Evolutionary conservation across 495 filamentous ascomycete species (phyloP), one percentile per base, ranked within the genome.

Genomic region (Astrocystis sublimbata): DNA sequence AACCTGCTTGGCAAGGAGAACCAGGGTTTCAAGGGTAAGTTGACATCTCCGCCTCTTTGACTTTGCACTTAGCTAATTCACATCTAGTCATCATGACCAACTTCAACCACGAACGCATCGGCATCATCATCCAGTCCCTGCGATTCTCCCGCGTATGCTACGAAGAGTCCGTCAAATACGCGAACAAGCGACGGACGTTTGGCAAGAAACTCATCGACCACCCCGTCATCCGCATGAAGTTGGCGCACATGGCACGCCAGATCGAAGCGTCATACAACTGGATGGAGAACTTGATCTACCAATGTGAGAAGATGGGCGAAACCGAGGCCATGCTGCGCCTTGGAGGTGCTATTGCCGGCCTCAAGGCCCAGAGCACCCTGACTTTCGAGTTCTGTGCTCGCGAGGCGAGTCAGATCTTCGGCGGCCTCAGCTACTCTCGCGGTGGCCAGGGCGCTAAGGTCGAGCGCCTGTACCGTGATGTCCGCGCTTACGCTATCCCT

Each of bases 81-180:
- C 13, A n/a, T 55, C n/a, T 24, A 75, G 92, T 92, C 56, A 90
- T 96, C 79, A 96, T 97, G 92, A 96, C 92, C 61, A 98, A 98
- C 83, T 98, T 98, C 83, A 98, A 98, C 83, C 94, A 98, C 83
- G 94, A 98, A 79, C 89, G 94, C 53, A 92, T 98, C 63, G 94
- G 94, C 49, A 98, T 98, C 75, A 92, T 97, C 76, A 98, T 98
- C 80, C 94, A 98, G 78, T 96, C 88, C 65, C 73, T 94, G 56
- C 93, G 94, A 60, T 98, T 98, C 85, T 86, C 91, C 33, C 92
- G 94, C 70, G 94, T 98, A 61, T 97, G 92, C 85, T 97, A 90
- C 78, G 93, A 98, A 73, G 94, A 98, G 75, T 88, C 89, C 13
- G 83, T 97, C 74, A 96, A 96, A 72, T 98, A 97, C 79, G 93